Base-by-base conservation (phyloP, 192 early-diverging fungal species). In the Linnemannia zychae region DNA sequence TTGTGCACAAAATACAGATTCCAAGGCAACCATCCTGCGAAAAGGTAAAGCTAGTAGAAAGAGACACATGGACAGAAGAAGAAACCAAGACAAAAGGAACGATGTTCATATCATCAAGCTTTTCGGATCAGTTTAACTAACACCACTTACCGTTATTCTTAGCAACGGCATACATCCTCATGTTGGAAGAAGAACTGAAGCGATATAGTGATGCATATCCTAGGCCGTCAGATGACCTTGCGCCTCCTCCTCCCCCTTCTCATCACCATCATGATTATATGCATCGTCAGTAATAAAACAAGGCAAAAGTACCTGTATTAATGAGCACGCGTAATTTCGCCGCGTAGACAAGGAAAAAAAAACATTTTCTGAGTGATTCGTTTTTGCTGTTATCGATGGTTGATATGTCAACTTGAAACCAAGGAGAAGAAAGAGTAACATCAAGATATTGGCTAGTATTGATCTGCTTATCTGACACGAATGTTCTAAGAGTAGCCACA, bases 1-100 rank as follows among this genome's bases (percentile, higher is more conserved):
- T 33, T 87, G 88, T 71, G 86, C 81, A 24, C 74, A 87, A 50
- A 87, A 80, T 40, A 68, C 85, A 17, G 88, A 88, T 60, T 88
- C 88, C 11, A 88, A 88, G 67, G 88, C 88, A 4, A 79, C 74
- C 0, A 88, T 88, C 68, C 48, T 88, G 50, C 46, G 68, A 48
- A 88, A 88, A 79, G 86, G 86, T 87, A 81, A 78, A 48, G 0
- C 24, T 24, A 22, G 57, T 47, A 73, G 38, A 49, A 22, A 34
- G 60, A 33, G 18, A 74, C 40, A 6, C 9, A 44, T 44, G 3
- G 40, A 44, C 9, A 9, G 9, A 9, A 44, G 40, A 44, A 44
- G 4, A 44, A 44, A 44, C n/a, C n/a, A n/a, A n/a, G n/a, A n/a
- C n/a, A n/a, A n/a, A n/a, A n/a, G n/a, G n/a, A n/a, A n/a, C n/a